These are phyloP conservation scores for Grosmannia penicillata DNA, from an alignment of 2,329 filamentous ascomycete genomes.

Conservation along the genomic window DNA sequence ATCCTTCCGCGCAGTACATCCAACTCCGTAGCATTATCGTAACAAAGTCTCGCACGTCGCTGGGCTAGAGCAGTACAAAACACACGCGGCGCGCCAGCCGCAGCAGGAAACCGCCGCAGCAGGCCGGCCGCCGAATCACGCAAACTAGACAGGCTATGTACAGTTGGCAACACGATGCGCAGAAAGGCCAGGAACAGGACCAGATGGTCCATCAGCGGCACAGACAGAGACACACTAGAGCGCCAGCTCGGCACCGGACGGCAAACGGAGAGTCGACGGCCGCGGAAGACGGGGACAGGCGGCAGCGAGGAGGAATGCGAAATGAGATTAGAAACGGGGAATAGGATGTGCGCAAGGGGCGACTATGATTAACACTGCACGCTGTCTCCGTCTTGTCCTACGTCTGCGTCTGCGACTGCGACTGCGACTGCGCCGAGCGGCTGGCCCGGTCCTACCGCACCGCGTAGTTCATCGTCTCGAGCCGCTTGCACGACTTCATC, in stretches of 20 bases:
- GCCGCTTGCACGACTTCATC: slow-evolving; percentile 36
- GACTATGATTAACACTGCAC: too few relatives aligned
- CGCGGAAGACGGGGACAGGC: too few relatives aligned
- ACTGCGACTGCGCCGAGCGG: not conserved
- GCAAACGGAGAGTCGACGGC: too few relatives aligned
- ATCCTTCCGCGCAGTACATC: not conserved
- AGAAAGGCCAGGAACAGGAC: too few relatives aligned
- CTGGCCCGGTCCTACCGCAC: slow-evolving; percentile 1
- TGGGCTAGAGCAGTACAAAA: not conserved
- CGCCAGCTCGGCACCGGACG: too few relatives aligned
- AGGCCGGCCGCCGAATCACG: not conserved
- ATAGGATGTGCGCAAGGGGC: too few relatives aligned
- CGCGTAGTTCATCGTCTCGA: slow-evolving; percentile 25
- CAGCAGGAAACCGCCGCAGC: not conserved
- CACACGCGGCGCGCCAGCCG: too few relatives aligned
- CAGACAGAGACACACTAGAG: too few relatives aligned
- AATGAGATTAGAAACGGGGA: too few relatives aligned
- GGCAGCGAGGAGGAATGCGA: too few relatives aligned
- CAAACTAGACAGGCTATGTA: not conserved
- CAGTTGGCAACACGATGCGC: not conserved
- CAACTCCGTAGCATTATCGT: not conserved
- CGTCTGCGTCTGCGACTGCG: not conserved
- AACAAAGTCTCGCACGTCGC: not conserved
- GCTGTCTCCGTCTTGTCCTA: not conserved
- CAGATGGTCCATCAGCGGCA: too few relatives aligned